Conservation (phyloP, 1,139 yeast species). For the Candida anutae region DNA sequence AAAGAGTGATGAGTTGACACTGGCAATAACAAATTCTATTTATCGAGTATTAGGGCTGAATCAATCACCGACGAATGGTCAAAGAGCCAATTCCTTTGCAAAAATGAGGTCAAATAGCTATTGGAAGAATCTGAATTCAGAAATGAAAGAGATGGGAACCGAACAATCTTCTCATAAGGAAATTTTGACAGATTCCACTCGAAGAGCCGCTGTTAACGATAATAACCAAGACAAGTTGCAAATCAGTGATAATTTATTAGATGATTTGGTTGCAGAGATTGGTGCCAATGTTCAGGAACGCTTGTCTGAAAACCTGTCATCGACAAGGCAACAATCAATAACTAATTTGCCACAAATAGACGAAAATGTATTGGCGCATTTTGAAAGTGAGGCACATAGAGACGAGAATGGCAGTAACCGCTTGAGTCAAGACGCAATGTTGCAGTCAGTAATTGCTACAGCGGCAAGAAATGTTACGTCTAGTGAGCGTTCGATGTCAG, state of each 20-base stretch:
- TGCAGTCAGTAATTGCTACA: slow-evolving; percentile 20
- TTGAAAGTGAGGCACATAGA: slow-evolving; percentile 28
- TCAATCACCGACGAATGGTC: too few species aligned
- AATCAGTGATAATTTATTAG: slow-evolving; percentile 19
- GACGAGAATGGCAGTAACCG: slow-evolving; percentile 8
- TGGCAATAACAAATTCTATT: neutral
- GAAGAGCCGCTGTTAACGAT: slow-evolving; percentile 18
- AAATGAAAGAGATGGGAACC: too few species aligned
- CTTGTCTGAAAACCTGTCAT: slow-evolving; percentile 7
- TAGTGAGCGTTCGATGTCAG: neutral
- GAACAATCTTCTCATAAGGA: too few species aligned
- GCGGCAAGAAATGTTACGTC: slow-evolving; percentile 20
- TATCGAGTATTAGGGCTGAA: too few species aligned
- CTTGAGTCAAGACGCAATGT: neutral
- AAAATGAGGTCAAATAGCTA: too few species aligned
- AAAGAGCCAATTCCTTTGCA: too few species aligned
- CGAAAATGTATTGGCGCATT: slow-evolving; percentile 31
- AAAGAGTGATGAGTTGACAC: neutral
- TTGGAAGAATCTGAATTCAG: too few species aligned
- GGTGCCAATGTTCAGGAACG: slow-evolving; percentile 28
- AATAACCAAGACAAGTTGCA: slow-evolving; percentile 2
- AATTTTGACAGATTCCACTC: slow-evolving; percentile 28
- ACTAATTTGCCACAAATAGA: slow-evolving; percentile 28
- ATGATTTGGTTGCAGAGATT: slow-evolving; percentile 27
- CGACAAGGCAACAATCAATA: slow-evolving; percentile 6